Evolutionary conservation across 1,284 basidiomycete species (phyloP), one percentile per base, ranked within the genome.

Genomic region (Marasmius fiardii): DNA sequence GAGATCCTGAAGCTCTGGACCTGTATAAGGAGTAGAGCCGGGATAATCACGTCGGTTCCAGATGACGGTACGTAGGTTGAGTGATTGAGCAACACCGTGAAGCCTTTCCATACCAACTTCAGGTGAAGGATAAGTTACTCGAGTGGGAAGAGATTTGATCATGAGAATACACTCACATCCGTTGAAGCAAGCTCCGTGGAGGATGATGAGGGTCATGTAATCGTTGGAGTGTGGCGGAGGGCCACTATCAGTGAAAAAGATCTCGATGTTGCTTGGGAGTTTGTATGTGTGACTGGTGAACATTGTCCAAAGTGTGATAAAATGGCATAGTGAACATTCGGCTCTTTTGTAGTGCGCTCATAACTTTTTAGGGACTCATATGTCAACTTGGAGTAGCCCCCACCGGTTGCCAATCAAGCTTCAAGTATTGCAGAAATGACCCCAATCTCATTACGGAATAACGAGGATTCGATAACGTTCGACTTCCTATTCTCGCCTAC

Each of bases 171-270:
- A 61, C 66, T 41, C 52, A 71, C 71, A 48, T 41, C 65, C 63
- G 23, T 62, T 68, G 56, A 72, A 71, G 4, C 59, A 63, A 21
- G 57, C 65, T 7, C 71, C 71, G 51, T 72, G 71, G 26, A 68
- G 45, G 20, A 68, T 34, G 20, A 71, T 35, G 4, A 73, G 44
- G 0, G 71, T 73, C 2, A 65, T 71, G 58, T 71, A 73, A 54
- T 68, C 58, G n/a, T 34, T 48, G 7, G 67, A 68, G 14, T 55
- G 51, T 0, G 62, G 61, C 6, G 67, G 64, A 12, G 69, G 59
- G 2, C 71, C 71, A 48, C 68, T 70, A 45, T 73, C 71, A 16
- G 64, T 65, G 53, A 67, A 74, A 52, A 59, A 61, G 3, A 72
- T 54, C 11, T 28, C 3, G 5, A 48, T 31, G 45, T 31, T 26